Evolutionary conservation across 2,329 filamentous ascomycete genomes (phyloP).

Genomic region (Calonectria crousiana): DNA sequence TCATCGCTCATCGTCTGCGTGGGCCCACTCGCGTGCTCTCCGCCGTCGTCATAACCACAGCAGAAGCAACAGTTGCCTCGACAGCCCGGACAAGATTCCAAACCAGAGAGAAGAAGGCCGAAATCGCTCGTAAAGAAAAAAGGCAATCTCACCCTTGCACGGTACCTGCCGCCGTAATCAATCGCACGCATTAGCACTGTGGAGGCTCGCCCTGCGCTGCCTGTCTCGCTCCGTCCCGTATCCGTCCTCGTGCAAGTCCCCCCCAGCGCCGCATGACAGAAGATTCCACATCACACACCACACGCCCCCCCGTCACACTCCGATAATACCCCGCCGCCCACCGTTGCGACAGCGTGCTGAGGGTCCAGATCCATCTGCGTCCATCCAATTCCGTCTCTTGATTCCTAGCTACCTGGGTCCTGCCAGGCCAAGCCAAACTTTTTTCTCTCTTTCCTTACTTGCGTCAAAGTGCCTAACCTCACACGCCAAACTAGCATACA

Average conservation of each 20-base stretch:
- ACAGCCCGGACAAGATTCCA: not conserved
- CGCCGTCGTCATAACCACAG: slow-evolving; percentile 1
- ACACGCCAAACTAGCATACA: slow-evolving; percentile 4
- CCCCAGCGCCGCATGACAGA: not conserved
- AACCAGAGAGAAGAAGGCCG: slow-evolving; percentile 2
- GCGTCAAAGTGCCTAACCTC: not conserved
- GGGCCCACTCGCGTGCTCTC: slow-evolving; percentile 2
- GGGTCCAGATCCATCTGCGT: slow-evolving; percentile 17
- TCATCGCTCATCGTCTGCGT: not conserved
- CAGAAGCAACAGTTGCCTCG: not conserved
- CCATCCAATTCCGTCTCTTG: slow-evolving; percentile 22
- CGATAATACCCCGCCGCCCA: slow-evolving; percentile 30
- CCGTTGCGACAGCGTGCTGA: slow-evolving; percentile 11
- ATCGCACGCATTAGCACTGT: slow-evolving; percentile 17
- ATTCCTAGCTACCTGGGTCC: not conserved
- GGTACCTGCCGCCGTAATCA: slow-evolving; percentile 17
- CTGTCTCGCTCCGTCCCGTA: not conserved
- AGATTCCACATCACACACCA: slow-evolving; percentile 16
- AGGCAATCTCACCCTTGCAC: not conserved
- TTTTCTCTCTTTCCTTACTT: not conserved
- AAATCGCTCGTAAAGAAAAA: slow-evolving; percentile 11
- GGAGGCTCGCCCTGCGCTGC: not conserved
- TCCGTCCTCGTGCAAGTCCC: not conserved
- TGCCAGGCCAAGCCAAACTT: not conserved
- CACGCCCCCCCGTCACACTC: slow-evolving; percentile 19